Evolutionary conservation across 1,284 basidiomycete species (phyloP).

Genomic region (Calocybe gambosa): DNA sequence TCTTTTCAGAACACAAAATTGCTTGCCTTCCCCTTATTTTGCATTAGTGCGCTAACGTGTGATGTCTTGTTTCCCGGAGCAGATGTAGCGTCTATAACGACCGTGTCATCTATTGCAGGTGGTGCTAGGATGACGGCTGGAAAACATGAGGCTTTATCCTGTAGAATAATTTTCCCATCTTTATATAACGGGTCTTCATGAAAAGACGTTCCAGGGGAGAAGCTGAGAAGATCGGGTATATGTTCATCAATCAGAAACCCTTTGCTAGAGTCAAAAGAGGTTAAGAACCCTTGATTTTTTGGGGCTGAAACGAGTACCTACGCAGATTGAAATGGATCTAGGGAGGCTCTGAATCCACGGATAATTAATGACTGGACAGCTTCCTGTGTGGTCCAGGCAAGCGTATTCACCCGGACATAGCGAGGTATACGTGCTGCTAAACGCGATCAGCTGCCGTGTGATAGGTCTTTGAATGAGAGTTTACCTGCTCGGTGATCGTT

Average conservation of each 20-base stretch:
- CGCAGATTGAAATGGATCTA: slow-evolving; percentile 47
- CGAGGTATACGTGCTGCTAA: slow-evolving; percentile 65
- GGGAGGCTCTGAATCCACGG: slow-evolving; percentile 43
- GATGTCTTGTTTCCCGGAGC: slow-evolving; percentile 99
- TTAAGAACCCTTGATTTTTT: slow-evolving; percentile 5
- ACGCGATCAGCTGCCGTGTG: slow-evolving; percentile 8
- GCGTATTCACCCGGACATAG: slow-evolving; percentile 82
- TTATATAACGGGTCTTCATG: slow-evolving; percentile 59
- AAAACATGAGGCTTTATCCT: slow-evolving; percentile 98
- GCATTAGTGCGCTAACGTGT: slow-evolving; percentile 85
- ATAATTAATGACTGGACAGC: slow-evolving; percentile 50
- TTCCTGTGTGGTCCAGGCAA: slow-evolving; percentile 57
- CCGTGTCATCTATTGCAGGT: slow-evolving; percentile 40
- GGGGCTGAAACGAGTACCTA: slow-evolving; percentile 25
- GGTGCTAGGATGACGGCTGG: slow-evolving; percentile 80
- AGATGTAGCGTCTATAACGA: slow-evolving; percentile 91
- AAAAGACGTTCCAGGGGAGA: slow-evolving; percentile 61
- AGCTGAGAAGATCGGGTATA: slow-evolving; percentile 75
- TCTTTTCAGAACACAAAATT: neutral
- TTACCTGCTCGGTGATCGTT: slow-evolving; percentile 61
- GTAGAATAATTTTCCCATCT: slow-evolving; percentile 81
- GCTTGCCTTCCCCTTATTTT: slow-evolving; percentile 69
- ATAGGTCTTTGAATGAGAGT: slow-evolving; percentile 4
- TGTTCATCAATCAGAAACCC: slow-evolving; percentile 72
- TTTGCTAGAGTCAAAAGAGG: slow-evolving; percentile 32